Base-by-base conservation (phyloP, 352 stramenopile genomes). In the Phytopythium cucurbitacearum region DNA sequence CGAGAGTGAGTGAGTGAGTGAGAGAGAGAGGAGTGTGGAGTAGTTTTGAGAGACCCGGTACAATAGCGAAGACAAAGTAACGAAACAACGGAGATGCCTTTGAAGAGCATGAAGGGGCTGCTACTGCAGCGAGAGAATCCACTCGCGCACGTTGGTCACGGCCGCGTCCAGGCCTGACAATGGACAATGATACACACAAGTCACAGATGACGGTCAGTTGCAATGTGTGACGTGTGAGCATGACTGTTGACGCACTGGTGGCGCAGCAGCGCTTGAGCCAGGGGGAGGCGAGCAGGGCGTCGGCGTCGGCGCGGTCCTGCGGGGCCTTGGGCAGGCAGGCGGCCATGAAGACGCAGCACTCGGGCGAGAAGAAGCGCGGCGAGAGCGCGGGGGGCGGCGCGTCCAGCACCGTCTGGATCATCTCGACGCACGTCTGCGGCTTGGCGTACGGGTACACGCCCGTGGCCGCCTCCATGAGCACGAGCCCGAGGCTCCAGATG, bases 401-500 rank as follows among this genome's bases (percentile, higher is more conserved):
- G 50, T 93, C 82, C 15, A 89, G 62, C 33, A 93, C 74, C 21
- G 63, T 87, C 60, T 93, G 82, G 57, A 93, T 73, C 80, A 91
- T 86, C 43, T 92, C 87, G 57, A 97, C 94, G 53, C 72, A 84
- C 28, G 75, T 89, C 43, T 76, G 74, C 63, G 88, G 75, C 57
- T 88, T 87, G 38, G 71, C 66, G 62, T 97, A 98, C 40, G 91
- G 92, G 53, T 85, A 96, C 21, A 94, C 67, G 51, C 91, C 92
- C 15, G 83, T 93, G 16, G 86, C 74, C 9, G 85, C 84, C 67
- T 99, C 90, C 58, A 98, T 83, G 39, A 97, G 69, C 40, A 97
- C 76, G 61, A 94, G 89, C 2, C 93, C 92, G 36, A 98, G 83
- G 62, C 86, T 94, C 91, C 93, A 98, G 46, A 98, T 89, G 64